phyloP scores from a whole-genome alignment of 1,284 basidiomycete genomes.

The Boletellus sp. region DNA sequence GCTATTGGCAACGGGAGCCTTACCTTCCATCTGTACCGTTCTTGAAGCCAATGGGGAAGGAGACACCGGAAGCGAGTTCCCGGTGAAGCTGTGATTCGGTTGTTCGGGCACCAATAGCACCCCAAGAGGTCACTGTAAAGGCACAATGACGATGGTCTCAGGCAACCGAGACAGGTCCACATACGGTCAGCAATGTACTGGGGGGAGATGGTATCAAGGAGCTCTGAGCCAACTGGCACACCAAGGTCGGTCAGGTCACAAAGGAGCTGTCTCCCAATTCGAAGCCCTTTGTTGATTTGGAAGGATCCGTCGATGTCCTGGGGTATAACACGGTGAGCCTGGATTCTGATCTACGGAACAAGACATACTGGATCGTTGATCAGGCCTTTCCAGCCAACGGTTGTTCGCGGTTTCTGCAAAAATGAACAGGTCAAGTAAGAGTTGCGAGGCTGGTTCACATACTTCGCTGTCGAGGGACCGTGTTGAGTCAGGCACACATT shows the following conservation, averaged over 20 bases:
- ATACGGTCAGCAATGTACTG: slow-evolving; percentile 73
- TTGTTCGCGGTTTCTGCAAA: slow-evolving; percentile 78
- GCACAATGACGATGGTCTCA: not conserved
- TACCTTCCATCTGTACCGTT: slow-evolving; percentile 96
- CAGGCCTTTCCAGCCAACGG: slow-evolving; percentile 86
- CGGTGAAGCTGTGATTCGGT: slow-evolving; percentile 93
- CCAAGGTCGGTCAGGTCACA: slow-evolving; percentile 87
- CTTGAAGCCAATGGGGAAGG: slow-evolving; percentile 97
- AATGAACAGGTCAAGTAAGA: slow-evolving; percentile 2
- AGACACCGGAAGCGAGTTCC: slow-evolving; percentile 87
- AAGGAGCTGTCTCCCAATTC: slow-evolving; percentile 83
- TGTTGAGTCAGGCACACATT: slow-evolving; percentile 2
- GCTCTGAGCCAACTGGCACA: slow-evolving; percentile 90
- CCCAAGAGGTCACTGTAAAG: slow-evolving; percentile 81
- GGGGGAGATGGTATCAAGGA: slow-evolving; percentile 92
- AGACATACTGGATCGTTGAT: slow-evolving; percentile 71
- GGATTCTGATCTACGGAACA: not conserved
- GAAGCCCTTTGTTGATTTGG: slow-evolving; percentile 96
- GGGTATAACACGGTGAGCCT: not conserved
- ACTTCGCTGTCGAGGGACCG: slow-evolving; percentile 45
- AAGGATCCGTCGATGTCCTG: slow-evolving; percentile 86
- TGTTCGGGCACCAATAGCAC: slow-evolving; percentile 95
- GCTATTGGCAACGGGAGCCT: slow-evolving; percentile 15
- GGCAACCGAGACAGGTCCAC: slow-evolving; percentile 18
- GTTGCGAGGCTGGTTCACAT: slow-evolving; percentile 3